Evolutionary conservation across 495 filamentous ascomycete species (phyloP), one percentile per base, ranked within the genome.

Genomic region (Aspergillus mulundensis): DNA sequence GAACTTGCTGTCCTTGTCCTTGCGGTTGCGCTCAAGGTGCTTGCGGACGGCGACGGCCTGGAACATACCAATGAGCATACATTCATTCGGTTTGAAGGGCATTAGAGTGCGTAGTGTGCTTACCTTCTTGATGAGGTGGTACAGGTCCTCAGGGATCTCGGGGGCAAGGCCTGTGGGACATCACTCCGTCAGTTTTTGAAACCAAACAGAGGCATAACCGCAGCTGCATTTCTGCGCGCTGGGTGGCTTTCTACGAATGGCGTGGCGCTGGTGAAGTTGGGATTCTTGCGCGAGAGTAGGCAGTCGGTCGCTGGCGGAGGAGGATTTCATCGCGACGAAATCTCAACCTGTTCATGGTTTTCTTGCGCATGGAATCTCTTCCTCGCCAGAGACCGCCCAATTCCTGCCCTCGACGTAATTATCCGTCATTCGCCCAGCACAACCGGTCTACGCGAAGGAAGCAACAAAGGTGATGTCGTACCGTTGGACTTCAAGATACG

Each of bases 1-100:
- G 89, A 98, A 97, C 84, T 98, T 98, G 84, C 85, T 87, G 83
- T 97, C 94, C 81, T 90, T 95, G 86, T 97, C 94, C 84, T 99
- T 99, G 77, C 94, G 91, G 85, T 99, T 99, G 78, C 90, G 88
- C 84, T 97, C 92, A 64, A 99, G 90, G 81, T 97, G 95, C 90
- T 99, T 99, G 79, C 95, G 94, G 81, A 99, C 94, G 70, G 93
- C 87, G 70, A 97, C 93, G 66, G 93, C 93, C 90, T 91, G 34
- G 8, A 16, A n/a, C n/a, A n/a, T n/a, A n/a, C n/a, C n/a, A n/a
- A n/a, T n/a, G n/a, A n/a, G n/a, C n/a, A n/a, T n/a, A n/a, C n/a
- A n/a, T n/a, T n/a, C n/a, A n/a, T n/a, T n/a, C n/a, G n/a, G n/a
- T n/a, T n/a, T n/a, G 23, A 7, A 42, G 5, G 7, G 40, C 18